Conservation (phyloP, 257 asterid species). For the Anisodus acutangulus region DNA sequence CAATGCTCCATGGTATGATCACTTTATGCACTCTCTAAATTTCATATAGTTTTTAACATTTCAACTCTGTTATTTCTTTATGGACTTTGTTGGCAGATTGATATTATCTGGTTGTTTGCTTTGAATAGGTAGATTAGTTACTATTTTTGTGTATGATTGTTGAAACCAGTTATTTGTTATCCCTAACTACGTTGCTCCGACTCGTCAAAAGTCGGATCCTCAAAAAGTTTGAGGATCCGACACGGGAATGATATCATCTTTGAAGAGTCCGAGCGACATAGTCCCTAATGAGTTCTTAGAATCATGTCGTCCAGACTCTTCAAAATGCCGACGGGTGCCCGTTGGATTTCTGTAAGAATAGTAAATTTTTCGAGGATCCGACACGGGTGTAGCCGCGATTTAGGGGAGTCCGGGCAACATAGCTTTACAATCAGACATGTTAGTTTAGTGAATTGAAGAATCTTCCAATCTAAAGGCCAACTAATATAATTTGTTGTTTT, state of each 20-base stretch:
- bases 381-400: background rate
- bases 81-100: background rate
- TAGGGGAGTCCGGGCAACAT: background rate
- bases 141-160: background rate
- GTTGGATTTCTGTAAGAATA: background rate
- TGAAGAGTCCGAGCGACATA: no score
- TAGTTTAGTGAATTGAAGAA: background rate
- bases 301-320: background rate
- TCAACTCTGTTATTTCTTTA: background rate
- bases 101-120: no score
- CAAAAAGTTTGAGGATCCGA: no score
- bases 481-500: conserved; percentile 29
- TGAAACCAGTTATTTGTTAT: background rate
- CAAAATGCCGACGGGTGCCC: background rate
- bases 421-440: background rate
- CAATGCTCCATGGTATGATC: conserved; percentile 83
- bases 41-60: background rate
- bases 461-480: conserved; percentile 25
- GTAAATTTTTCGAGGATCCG: background rate
- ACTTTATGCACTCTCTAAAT: background rate
- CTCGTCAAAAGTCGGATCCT: no score
- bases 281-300: no score
- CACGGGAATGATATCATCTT: no score
- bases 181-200: background rate
- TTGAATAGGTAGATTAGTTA: background rate